A percentile compares a stretch with the other conserved stretches of the same genome.
Evolutionary conservation across 164 flowering plant genomes (phyloP).

Genomic region (Protea cynaroides): DNA sequence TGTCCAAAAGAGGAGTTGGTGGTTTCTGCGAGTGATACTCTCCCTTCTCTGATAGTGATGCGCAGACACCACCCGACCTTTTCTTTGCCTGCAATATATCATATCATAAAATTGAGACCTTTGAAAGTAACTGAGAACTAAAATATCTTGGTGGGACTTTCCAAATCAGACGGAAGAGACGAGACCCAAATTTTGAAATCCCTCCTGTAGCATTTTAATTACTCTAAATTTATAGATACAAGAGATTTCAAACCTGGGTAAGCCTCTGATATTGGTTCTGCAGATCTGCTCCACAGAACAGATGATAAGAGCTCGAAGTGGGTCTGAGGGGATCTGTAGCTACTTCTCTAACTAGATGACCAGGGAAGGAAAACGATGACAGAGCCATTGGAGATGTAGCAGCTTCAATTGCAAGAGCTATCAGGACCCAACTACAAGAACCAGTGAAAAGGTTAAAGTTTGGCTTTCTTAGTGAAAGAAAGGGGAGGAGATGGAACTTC

Average conservation of each 20-base stretch:
- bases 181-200: background rate
- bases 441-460: background rate
- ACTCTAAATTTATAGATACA: background rate
- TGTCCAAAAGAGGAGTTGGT: conserved; percentile 92
- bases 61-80: conserved; percentile 47
- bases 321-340: conserved; percentile 25
- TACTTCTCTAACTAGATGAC: conserved; percentile 21
- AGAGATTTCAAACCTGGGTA: conserved; percentile 35
- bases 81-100: conserved; percentile 43
- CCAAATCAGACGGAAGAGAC: background rate
- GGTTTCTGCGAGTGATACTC: conserved; percentile 82
- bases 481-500: background rate
- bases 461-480: background rate
- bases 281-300: conserved; percentile 38
- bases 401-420: background rate
- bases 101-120: conserved; percentile 4
- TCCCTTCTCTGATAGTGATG: conserved; percentile 68
- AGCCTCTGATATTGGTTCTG: conserved; percentile 24
- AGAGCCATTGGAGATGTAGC: conserved; percentile 42
- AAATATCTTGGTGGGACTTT: background rate
- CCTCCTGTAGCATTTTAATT: background rate
- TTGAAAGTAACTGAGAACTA: conserved; percentile 4
- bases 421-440: background rate
- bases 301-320: conserved; percentile 19
- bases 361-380: conserved; percentile 44